Evolutionary conservation across 345 rosid species (phyloP).

Genomic region (Citrus unshiu): DNA sequence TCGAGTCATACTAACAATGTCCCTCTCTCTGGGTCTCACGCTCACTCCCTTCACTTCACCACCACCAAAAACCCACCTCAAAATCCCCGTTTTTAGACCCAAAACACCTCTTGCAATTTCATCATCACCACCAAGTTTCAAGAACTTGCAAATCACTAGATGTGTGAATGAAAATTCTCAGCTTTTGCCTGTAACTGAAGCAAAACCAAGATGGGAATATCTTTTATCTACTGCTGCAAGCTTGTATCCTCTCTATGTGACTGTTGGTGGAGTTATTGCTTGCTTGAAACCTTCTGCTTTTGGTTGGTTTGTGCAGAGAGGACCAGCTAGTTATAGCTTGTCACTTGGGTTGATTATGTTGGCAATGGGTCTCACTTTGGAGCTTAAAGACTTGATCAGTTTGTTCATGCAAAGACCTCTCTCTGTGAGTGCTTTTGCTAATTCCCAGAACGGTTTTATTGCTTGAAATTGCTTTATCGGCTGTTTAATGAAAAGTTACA

Average conservation of each 20-base stretch:
- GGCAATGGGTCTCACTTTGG: slow-evolving; percentile 69
- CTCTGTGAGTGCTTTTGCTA: slow-evolving; percentile 35
- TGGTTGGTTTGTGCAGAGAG: slow-evolving; percentile 49
- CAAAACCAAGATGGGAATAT: slow-evolving; percentile 43
- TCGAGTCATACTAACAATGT: slow-evolving; percentile 28
- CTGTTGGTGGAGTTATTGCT: slow-evolving; percentile 47
- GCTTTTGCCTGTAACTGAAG: not conserved
- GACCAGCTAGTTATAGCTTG: slow-evolving; percentile 51
- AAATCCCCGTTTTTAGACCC: slow-evolving; percentile 3
- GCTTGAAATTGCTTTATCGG: too few relatives aligned
- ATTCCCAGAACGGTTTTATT: not conserved
- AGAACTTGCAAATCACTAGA: slow-evolving; percentile 2
- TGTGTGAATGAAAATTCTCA: slow-evolving; percentile 24
- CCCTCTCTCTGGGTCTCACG: slow-evolving; percentile 17
- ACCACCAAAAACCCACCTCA: slow-evolving; percentile 17
- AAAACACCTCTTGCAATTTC: not conserved
- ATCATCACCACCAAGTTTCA: slow-evolving; percentile 9
- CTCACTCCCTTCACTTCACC: slow-evolving; percentile 10
- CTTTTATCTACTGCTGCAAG: slow-evolving; percentile 51
- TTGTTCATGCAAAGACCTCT: slow-evolving; percentile 51
- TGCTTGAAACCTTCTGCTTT: slow-evolving; percentile 61
- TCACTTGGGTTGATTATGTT: slow-evolving; percentile 58
- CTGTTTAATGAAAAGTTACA: not conserved
- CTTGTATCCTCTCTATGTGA: slow-evolving; percentile 64
- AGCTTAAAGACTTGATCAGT: slow-evolving; percentile 50